Percentiles rank a stretch among this genome's conserved stretches.
phyloP scores from a whole-genome alignment of 2,329 filamentous ascomycete genomes.

The Epichloe sylvatica region DNA sequence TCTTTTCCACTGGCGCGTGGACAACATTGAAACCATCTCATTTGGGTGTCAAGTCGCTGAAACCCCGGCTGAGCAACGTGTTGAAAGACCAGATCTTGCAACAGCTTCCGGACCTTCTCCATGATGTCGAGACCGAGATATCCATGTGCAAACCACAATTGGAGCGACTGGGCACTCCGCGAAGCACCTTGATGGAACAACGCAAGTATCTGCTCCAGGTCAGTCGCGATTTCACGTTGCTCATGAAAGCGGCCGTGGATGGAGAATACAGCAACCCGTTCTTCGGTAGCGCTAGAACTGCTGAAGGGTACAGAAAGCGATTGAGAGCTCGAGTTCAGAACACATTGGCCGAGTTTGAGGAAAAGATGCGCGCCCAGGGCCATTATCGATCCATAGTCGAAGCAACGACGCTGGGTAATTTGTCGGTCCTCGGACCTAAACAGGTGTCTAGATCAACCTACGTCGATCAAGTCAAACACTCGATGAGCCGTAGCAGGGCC shows the following conservation, averaged over 20 bases:
- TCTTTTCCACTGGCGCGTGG: slow-evolving; percentile 32
- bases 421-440: too few relatives aligned
- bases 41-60: slow-evolving; percentile 35
- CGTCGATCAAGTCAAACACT: slow-evolving; percentile 9
- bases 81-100: slow-evolving; percentile 31
- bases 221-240: slow-evolving; percentile 27
- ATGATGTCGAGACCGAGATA: slow-evolving; percentile 26
- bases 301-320: slow-evolving; percentile 25
- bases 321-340: slow-evolving; percentile 42
- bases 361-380: slow-evolving; percentile 31
- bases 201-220: slow-evolving; percentile 31
- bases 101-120: slow-evolving; percentile 31
- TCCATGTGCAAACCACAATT: slow-evolving; percentile 23
- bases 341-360: slow-evolving; percentile 25
- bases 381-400: slow-evolving; percentile 17
- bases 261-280: slow-evolving; percentile 38
- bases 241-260: slow-evolving; percentile 32
- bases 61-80: slow-evolving; percentile 34
- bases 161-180: slow-evolving; percentile 32
- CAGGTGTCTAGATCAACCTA: slow-evolving; percentile 6
- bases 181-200: slow-evolving; percentile 32
- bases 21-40: slow-evolving; percentile 16
- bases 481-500: slow-evolving; percentile 14
- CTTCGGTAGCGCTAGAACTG: slow-evolving; percentile 24
- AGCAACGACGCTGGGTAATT: not conserved